Percentiles rank a stretch among this genome's conserved stretches.
Conservation (phyloP, 345 rosid species). For the Acer negundo region DNA sequence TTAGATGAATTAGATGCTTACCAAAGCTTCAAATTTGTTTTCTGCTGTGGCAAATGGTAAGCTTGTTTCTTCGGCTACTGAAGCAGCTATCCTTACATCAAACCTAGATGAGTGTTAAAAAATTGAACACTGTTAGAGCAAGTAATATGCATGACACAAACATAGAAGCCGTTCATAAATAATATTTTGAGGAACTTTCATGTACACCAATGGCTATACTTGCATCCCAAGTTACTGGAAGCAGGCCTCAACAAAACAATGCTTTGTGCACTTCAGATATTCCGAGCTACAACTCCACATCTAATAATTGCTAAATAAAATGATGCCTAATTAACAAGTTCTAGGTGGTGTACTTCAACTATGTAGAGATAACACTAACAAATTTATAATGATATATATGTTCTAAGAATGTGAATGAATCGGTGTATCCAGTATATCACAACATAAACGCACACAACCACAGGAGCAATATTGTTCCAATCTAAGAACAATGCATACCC, state of each 20-base stretch:
- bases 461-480: constrained; percentile 6
- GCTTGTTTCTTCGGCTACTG: constrained; percentile 89
- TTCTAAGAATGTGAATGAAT: background rate
- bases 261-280: background rate
- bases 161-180: background rate
- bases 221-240: background rate
- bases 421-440: background rate
- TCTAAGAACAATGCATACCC: constrained; percentile 55
- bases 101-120: constrained; percentile 50
- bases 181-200: background rate
- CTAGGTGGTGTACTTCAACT: background rate
- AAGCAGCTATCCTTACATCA: constrained; percentile 89
- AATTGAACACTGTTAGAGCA: constrained; percentile 1
- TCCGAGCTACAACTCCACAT: background rate
- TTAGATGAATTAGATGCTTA: constrained; percentile 34
- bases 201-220: background rate
- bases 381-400: background rate
- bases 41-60: constrained; percentile 94
- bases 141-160: constrained; percentile 2
- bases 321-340: no score
- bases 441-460: background rate
- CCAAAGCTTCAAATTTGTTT: constrained; percentile 99
- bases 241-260: background rate
- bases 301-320: background rate
- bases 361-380: background rate